These are phyloP conservation scores for Exophiala viscosa DNA, from an alignment of 2,329 filamentous ascomycete genomes.

Conservation along the genomic window DNA sequence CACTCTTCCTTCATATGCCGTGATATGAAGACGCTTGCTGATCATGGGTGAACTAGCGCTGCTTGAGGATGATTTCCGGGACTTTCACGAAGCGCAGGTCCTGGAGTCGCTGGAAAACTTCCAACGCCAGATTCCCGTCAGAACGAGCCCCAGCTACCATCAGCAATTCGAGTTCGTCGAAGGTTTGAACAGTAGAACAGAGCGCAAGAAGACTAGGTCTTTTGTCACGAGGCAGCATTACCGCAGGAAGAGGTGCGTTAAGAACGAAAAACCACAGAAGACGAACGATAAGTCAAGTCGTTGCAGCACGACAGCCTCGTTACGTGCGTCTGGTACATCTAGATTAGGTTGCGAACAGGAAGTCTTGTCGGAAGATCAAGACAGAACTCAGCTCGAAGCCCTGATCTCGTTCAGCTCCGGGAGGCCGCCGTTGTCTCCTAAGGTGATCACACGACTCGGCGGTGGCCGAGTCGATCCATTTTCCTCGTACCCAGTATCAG, in stretches of 20 bases:
- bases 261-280: background rate
- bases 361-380: background rate
- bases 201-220: slow-evolving; percentile 11
- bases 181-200: slow-evolving; percentile 7
- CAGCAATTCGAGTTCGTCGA: slow-evolving; percentile 12
- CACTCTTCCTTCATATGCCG: too few relatives aligned
- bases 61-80: background rate
- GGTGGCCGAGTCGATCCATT: slow-evolving; percentile 14
- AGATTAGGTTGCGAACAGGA: background rate
- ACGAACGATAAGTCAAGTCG: background rate
- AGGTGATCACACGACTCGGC: background rate
- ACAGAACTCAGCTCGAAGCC: background rate
- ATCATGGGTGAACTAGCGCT: background rate
- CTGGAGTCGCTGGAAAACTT: background rate
- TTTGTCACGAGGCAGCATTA: slow-evolving; percentile 18
- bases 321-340: background rate
- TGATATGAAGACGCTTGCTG: background rate
- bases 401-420: background rate
- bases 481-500: slow-evolving; percentile 10
- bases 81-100: background rate
- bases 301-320: background rate
- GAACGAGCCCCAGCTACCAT: background rate
- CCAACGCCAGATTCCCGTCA: background rate
- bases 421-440: background rate
- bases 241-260: slow-evolving; percentile 7